Evolutionary conservation across 176 grass and related monocot genomes (phyloP).

Genomic region (Triticum monococcum): DNA sequence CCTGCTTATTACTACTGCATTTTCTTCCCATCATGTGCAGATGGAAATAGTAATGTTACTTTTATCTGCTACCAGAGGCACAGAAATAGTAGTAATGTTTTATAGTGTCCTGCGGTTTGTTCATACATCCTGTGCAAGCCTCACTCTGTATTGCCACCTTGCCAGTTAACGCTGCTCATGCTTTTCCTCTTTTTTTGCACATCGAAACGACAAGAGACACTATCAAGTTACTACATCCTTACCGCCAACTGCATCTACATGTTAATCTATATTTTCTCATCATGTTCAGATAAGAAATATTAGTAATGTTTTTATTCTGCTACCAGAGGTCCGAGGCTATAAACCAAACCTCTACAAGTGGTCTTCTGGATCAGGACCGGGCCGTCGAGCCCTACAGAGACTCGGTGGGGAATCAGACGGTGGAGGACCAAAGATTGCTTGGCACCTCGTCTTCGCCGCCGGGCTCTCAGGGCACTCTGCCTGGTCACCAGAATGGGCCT

Average conservation of each 20-base stretch:
- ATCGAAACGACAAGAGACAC: no score
- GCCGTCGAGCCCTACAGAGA: slow-evolving; percentile 12
- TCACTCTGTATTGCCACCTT: no score
- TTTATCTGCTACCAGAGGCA: no score
- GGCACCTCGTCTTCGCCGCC: neutral
- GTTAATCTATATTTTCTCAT: neutral
- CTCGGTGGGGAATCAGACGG: neutral
- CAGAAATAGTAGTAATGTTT: no score
- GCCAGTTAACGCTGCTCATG: no score
- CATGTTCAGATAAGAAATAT: neutral
- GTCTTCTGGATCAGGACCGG: slow-evolving; percentile 23
- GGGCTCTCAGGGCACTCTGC: neutral
- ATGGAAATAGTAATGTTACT: no score
- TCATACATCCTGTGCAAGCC: no score
- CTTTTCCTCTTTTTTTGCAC: no score
- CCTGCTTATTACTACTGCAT: no score
- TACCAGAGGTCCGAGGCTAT: slow-evolving; percentile 48
- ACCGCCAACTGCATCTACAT: accelerated
- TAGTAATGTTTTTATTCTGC: neutral
- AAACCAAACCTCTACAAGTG: slow-evolving; percentile 17
- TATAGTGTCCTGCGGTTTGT: no score
- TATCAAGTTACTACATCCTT: no score
- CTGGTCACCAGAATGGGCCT: slow-evolving; percentile 33
- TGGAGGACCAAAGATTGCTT: slow-evolving; percentile 31
- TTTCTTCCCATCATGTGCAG: no score